Conservation (phyloP, 257 asterid genomes). For the Thymus quinquecostatus region DNA sequence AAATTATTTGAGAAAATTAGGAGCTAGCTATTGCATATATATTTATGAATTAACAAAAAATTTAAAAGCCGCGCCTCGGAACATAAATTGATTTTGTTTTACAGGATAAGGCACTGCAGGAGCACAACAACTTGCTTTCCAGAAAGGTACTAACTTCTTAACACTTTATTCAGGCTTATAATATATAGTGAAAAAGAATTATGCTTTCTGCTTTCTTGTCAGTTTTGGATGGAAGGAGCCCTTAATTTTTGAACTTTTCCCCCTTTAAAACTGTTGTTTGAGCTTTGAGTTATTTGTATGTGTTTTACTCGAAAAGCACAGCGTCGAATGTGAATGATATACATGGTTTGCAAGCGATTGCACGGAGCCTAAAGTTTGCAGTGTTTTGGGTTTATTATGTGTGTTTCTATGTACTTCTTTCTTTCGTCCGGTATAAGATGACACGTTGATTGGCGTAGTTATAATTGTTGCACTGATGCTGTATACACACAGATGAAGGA, state of each 20-base stretch:
- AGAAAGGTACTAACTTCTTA: slow-evolving; percentile 46
- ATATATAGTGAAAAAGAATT: not conserved
- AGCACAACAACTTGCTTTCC: slow-evolving; percentile 61
- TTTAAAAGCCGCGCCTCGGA: too few species aligned
- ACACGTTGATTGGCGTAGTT: not conserved
- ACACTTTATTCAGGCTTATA: not conserved
- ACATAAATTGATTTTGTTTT: not conserved
- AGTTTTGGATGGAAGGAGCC: not conserved
- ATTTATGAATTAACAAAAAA: too few species aligned
- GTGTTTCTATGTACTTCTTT: not conserved
- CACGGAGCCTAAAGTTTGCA: not conserved
- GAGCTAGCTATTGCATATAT: not conserved
- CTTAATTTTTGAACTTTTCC: not conserved
- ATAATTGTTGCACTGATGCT: not conserved
- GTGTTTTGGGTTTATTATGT: not conserved
- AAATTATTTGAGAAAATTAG: not conserved
- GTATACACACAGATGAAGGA: slow-evolving; percentile 51
- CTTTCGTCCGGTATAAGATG: too few species aligned
- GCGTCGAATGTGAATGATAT: not conserved
- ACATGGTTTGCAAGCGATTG: not conserved
- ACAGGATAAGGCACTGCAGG: slow-evolving; percentile 76
- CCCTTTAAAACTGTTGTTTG: not conserved
- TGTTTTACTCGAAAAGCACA: not conserved
- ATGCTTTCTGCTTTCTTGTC: not conserved
- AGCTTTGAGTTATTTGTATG: not conserved